These are phyloP conservation scores for Saturnispora dispora DNA, from an alignment of 805 yeast species.

Conservation along the genomic window DNA sequence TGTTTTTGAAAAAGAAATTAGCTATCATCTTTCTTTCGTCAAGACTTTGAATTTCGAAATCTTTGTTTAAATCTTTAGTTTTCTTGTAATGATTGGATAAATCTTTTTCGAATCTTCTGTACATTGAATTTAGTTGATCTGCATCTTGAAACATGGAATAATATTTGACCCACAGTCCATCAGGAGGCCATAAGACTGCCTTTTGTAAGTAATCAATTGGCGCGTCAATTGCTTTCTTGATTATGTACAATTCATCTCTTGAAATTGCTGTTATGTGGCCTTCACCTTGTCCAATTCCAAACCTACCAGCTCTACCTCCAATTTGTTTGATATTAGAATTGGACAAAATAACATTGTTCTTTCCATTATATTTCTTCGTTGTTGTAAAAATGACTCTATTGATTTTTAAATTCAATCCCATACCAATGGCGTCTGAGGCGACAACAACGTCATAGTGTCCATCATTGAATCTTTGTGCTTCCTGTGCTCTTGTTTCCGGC, in stretches of 20 bases:
- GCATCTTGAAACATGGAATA: constrained; percentile 51
- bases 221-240: constrained; percentile 39
- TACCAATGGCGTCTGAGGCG: constrained; percentile 96
- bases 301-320: constrained; percentile 95
- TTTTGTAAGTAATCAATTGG: constrained; percentile 43
- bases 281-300: constrained; percentile 27
- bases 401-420: constrained; percentile 88
- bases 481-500: constrained; percentile 84
- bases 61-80: constrained; percentile 12
- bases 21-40: constrained; percentile 20
- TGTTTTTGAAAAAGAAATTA: constrained; percentile 20
- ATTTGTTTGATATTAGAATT: constrained; percentile 78
- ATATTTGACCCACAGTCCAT: constrained; percentile 55
- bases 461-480: constrained; percentile 70
- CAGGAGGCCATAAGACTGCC: constrained; percentile 79
- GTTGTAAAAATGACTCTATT: constrained; percentile 70
- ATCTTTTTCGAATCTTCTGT: constrained; percentile 39
- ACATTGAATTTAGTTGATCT: constrained; percentile 37
- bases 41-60: constrained; percentile 23
- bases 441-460: constrained; percentile 76
- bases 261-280: constrained; percentile 52
- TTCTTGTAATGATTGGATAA: constrained; percentile 18
- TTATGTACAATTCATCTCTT: constrained; percentile 33
- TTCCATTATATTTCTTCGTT: constrained; percentile 64
- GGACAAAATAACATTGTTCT: constrained; percentile 35